Evolutionary conservation across 495 filamentous ascomycete species (phyloP), one percentile per base, ranked within the genome.

Genomic region (Aspergillus asperescens): DNA sequence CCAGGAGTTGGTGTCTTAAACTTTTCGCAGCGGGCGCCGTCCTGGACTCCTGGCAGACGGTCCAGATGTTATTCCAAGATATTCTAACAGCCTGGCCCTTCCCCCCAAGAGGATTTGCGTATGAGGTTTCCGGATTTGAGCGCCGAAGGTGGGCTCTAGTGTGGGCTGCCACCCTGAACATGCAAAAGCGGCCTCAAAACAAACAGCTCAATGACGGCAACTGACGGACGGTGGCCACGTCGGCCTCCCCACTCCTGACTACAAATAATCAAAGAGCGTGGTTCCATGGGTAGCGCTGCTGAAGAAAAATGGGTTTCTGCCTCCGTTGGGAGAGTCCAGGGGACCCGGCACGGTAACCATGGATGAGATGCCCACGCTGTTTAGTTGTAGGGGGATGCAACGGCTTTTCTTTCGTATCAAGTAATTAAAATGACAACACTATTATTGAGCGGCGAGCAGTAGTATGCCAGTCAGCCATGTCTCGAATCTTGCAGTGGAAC

Each of bases 401-500:
- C n/a, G n/a, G n/a, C n/a, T n/a, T n/a, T n/a, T n/a, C 16, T 22
- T 22, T 39, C 19, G 32, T 18, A 50, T 46, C 32, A 39, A 23
- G 28, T 34, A 52, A 38, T 50, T 45, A 15, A 39, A 6, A 24
- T 9, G 12, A 12, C 13, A 7, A 10, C 16, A n/a, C n/a, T n/a
- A n/a, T n/a, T n/a, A n/a, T n/a, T n/a, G n/a, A n/a, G n/a, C n/a
- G n/a, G n/a, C n/a, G n/a, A n/a, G n/a, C n/a, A n/a, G n/a, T n/a
- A n/a, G n/a, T n/a, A n/a, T n/a, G n/a, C n/a, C n/a, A n/a, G n/a
- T n/a, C n/a, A n/a, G n/a, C 28, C 50, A 46, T 58, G 50, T 53
- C 45, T 58, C 40, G 45, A 50, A 52, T 35, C 55, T 54, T 32
- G 31, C 18, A 28, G 39, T 52, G 40, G 40, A 45, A 37, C 27